phyloP scores from a whole-genome alignment of 495 filamentous ascomycete species.

The Baudoinia panamericana region DNA sequence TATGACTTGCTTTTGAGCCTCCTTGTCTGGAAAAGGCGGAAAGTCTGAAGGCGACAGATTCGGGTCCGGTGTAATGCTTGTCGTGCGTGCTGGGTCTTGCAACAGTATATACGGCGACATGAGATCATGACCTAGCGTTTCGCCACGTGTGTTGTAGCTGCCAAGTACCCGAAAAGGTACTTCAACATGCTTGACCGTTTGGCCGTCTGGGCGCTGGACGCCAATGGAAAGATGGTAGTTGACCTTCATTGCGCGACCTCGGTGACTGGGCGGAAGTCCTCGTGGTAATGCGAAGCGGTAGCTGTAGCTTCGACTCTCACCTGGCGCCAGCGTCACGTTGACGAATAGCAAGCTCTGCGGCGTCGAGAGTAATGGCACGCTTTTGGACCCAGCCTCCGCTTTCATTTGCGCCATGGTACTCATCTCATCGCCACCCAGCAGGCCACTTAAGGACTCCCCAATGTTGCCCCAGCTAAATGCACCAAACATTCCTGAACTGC shows the following conservation, averaged over 20 bases:
- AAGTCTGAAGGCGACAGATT: slow-evolving; percentile 21
- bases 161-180: slow-evolving; percentile 91
- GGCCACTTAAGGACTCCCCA: slow-evolving; percentile 73
- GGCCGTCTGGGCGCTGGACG: slow-evolving; percentile 76
- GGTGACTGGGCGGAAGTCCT: slow-evolving; percentile 78
- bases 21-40: slow-evolving; percentile 29
- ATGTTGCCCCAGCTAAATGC: slow-evolving; percentile 80
- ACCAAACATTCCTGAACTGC: slow-evolving; percentile 66
- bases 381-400: slow-evolving; percentile 61
- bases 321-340: slow-evolving; percentile 72
- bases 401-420: slow-evolving; percentile 93
- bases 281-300: slow-evolving; percentile 77
- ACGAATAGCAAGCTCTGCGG: slow-evolving; percentile 97
- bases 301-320: slow-evolving; percentile 74
- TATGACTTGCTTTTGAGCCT: background rate
- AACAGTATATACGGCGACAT: slow-evolving; percentile 89
- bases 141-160: slow-evolving; percentile 63
- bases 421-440: slow-evolving; percentile 71
- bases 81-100: slow-evolving; percentile 63
- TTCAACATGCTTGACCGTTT: slow-evolving; percentile 76
- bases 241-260: slow-evolving; percentile 88
- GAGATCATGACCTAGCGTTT: slow-evolving; percentile 69
- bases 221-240: slow-evolving; percentile 84
- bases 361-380: slow-evolving; percentile 79
- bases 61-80: slow-evolving; percentile 35